Conservation (phyloP, 148 eudicot species). For the Silene uniflora region DNA sequence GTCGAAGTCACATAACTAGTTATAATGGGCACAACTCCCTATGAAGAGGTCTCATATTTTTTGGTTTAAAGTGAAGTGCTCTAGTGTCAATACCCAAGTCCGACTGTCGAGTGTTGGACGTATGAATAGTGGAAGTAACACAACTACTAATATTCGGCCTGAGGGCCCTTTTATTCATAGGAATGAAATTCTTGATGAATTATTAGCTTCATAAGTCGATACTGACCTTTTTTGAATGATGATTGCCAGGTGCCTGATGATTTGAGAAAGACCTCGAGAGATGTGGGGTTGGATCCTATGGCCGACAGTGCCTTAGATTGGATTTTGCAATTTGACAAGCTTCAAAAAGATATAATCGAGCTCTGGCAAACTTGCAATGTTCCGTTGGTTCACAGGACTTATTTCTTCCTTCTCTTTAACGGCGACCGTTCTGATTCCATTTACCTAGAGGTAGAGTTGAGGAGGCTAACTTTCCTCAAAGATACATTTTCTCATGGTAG, state of each 20-base stretch:
- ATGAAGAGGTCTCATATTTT: no score
- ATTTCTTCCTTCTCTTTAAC: constrained; percentile 78
- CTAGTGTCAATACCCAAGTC: no score
- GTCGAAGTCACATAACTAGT: no score
- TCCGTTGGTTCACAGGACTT: constrained; percentile 84
- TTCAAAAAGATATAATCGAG: constrained; percentile 61
- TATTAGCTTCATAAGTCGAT: not conserved
- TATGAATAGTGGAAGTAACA: no score
- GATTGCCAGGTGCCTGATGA: constrained; percentile 36
- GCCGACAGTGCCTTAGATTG: constrained; percentile 42
- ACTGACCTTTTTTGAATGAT: constrained; percentile 6
- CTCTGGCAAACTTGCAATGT: constrained; percentile 84
- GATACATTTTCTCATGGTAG: constrained; percentile 54
- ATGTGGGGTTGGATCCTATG: constrained; percentile 54
- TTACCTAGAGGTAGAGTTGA: constrained; percentile 92
- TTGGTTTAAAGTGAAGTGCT: no score
- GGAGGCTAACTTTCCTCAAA: constrained; percentile 82
- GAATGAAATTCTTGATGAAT: not conserved
- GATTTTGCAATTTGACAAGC: constrained; percentile 57
- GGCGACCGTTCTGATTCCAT: constrained; percentile 85
- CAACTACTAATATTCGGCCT: no score
- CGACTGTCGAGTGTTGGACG: no score
- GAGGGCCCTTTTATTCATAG: no score
- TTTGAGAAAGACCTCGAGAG: constrained; percentile 40
- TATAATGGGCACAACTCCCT: no score